These are phyloP conservation scores for Linaria vulgaris DNA, from an alignment of 257 asterid species.

Conservation along the genomic window DNA sequence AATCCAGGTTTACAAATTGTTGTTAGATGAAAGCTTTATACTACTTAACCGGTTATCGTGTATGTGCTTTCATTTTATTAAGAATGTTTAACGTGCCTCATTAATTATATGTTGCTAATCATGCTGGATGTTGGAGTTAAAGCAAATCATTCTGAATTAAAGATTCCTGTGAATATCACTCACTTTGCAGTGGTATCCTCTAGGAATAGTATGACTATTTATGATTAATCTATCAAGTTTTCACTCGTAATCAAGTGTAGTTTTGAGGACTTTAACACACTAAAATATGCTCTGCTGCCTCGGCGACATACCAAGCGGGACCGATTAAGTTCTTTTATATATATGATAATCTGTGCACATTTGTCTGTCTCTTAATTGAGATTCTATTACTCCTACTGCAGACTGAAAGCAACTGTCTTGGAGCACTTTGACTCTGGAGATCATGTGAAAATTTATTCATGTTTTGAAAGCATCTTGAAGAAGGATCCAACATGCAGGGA, in stretches of 20 bases:
- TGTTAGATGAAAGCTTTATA: constrained; percentile 4
- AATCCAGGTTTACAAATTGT: background rate
- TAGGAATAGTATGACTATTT: no score
- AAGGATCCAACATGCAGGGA: constrained; percentile 79
- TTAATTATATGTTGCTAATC: background rate
- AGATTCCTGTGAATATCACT: background rate
- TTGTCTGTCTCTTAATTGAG: background rate
- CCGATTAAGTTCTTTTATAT: no score
- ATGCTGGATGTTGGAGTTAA: background rate
- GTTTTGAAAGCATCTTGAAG: constrained; percentile 66
- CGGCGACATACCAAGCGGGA: no score
- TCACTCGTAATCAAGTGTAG: no score
- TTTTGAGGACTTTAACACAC: no score
- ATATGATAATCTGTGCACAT: background rate
- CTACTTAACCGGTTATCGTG: background rate
- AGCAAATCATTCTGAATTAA: background rate
- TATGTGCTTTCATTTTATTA: background rate
- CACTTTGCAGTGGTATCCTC: no score
- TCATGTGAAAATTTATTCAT: constrained; percentile 42
- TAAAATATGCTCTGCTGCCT: no score
- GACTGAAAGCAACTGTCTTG: constrained; percentile 64
- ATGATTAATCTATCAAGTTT: no score
- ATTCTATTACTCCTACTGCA: constrained; percentile 33
- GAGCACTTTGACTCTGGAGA: constrained; percentile 67
- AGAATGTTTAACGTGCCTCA: no score